phyloP scores from a whole-genome alignment of 176 grass and related monocot species.

The Alopecurus myosuroides region DNA sequence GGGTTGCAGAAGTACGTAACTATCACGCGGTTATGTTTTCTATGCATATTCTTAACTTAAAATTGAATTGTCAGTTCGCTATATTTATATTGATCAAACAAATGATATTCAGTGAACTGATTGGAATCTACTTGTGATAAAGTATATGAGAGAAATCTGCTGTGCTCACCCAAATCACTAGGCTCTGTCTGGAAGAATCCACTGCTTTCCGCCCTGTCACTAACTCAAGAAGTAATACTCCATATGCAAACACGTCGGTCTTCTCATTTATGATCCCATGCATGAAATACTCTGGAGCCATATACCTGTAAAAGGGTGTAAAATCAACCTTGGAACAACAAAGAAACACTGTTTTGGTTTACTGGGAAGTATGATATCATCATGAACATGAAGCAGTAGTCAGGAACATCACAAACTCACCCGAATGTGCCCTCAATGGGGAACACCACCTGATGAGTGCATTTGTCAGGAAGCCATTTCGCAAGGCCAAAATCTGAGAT shows the following conservation, averaged over 20 bases:
- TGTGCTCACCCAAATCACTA: constrained; percentile 88
- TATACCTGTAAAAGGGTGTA: constrained; percentile 47
- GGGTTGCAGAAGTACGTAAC: background rate
- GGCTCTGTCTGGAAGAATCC: constrained; percentile 78
- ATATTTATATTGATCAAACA: background rate
- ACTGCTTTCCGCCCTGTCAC: constrained; percentile 86
- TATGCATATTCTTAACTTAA: background rate
- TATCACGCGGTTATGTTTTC: background rate
- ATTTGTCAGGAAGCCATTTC: constrained; percentile 93
- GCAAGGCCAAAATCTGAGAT: constrained; percentile 99
- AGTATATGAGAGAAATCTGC: background rate
- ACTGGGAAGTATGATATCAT: background rate
- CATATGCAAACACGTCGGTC: constrained; percentile 90
- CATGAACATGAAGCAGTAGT: constrained; percentile 1
- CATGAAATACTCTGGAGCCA: constrained; percentile 99
- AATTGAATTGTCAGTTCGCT: background rate
- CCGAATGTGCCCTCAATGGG: constrained; percentile 99
- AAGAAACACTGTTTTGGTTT: background rate
- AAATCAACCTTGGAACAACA: constrained; percentile 27
- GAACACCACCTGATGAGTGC: constrained; percentile 84
- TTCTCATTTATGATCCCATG: constrained; percentile 97
- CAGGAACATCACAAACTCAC: constrained; percentile 37
- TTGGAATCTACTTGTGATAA: background rate
- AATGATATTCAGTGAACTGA: background rate
- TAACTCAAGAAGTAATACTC: constrained; percentile 91